Percentiles rank a stretch among this genome's conserved stretches.
phyloP scores from a whole-genome alignment of 768 basidiomycete species.

The Peribolospora baueri region DNA sequence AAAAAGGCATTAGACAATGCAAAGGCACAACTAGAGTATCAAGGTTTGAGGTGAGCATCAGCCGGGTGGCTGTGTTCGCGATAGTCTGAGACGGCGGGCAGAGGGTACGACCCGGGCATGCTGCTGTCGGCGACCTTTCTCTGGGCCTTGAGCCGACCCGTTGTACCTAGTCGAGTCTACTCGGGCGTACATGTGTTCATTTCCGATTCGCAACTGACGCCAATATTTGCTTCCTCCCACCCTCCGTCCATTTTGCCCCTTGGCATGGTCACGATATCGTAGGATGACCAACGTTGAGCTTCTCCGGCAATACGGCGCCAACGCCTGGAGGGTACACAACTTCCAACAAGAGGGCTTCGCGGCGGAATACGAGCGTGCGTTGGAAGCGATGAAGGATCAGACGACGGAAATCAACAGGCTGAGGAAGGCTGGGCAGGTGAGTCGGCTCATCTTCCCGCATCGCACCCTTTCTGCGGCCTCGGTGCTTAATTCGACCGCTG shows the following conservation, averaged over 20 bases:
- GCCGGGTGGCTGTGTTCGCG: too few species aligned
- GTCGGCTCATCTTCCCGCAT: constrained; percentile 5
- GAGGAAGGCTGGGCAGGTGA: constrained; percentile 59
- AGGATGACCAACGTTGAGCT: constrained; percentile 69
- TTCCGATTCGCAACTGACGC: too few species aligned
- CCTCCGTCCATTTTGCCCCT: too few species aligned
- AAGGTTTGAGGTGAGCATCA: constrained; percentile 25
- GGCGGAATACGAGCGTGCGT: constrained; percentile 38
- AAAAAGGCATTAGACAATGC: constrained; percentile 47
- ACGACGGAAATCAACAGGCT: constrained; percentile 68
- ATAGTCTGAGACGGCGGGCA: too few species aligned
- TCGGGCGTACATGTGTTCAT: too few species aligned
- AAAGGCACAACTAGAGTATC: constrained; percentile 60
- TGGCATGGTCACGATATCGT: not conserved
- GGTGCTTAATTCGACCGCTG: too few species aligned
- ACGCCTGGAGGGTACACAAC: constrained; percentile 79
- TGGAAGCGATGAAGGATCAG: constrained; percentile 51
- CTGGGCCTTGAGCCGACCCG: too few species aligned
- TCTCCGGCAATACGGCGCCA: constrained; percentile 59
- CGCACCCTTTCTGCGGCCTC: too few species aligned
- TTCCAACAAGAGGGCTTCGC: constrained; percentile 55
- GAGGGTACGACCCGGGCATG: too few species aligned
- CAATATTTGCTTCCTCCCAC: too few species aligned
- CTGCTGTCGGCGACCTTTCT: too few species aligned
- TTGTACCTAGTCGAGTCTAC: too few species aligned